phyloP scores from a whole-genome alignment of 2,329 filamentous ascomycete genomes.

The Claviceps africana region DNA sequence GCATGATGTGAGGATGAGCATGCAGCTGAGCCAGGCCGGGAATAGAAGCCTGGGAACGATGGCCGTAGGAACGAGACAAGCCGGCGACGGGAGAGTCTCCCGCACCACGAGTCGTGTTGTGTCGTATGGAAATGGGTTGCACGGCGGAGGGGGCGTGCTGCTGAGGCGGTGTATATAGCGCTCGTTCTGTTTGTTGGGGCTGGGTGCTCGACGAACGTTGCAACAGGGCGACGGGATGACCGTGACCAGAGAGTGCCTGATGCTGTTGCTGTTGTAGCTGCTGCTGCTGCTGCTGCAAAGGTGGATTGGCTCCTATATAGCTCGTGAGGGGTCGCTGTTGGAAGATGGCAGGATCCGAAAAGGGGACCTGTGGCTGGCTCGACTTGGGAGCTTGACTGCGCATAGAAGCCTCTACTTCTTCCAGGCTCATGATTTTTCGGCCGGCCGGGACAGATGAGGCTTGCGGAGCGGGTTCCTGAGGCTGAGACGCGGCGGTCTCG shows the following conservation, averaged over 20 bases:
- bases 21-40: slow-evolving; percentile 19
- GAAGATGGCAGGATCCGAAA: slow-evolving; percentile 18
- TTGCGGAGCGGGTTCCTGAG: slow-evolving; percentile 13
- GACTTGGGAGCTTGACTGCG: slow-evolving; percentile 50
- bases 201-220: slow-evolving; percentile 35
- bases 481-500: slow-evolving; percentile 24
- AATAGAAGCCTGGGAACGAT: slow-evolving; percentile 38
- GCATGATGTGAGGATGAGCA: slow-evolving; percentile 36
- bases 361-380: slow-evolving; percentile 19
- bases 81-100: slow-evolving; percentile 28
- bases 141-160: slow-evolving; percentile 23
- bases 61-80: slow-evolving; percentile 24
- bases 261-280: slow-evolving; percentile 19
- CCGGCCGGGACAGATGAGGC: slow-evolving; percentile 19
- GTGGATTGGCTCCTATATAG: slow-evolving; percentile 12
- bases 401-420: slow-evolving; percentile 94
- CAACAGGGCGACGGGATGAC: slow-evolving; percentile 39
- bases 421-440: slow-evolving; percentile 84
- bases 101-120: slow-evolving; percentile 58
- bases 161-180: slow-evolving; percentile 12
- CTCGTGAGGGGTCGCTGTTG: slow-evolving; percentile 13
- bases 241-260: slow-evolving; percentile 23
- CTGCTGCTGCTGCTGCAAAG: slow-evolving; percentile 14
- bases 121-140: slow-evolving; percentile 61
- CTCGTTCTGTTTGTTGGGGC: slow-evolving; percentile 14